Conservation (phyloP, 148 eudicot species). For the Heliamphora exappendiculata region DNA sequence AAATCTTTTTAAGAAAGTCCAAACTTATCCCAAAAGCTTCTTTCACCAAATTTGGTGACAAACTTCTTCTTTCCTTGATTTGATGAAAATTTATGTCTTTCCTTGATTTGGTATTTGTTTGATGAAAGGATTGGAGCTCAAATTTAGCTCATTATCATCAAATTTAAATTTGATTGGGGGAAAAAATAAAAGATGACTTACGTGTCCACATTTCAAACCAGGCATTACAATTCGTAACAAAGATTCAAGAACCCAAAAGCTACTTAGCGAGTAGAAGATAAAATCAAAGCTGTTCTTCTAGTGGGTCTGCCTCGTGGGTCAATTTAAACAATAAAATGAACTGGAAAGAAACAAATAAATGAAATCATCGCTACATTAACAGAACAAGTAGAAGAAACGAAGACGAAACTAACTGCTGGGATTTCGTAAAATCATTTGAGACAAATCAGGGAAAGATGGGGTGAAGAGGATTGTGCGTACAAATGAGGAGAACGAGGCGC, state of each 20-base stretch:
- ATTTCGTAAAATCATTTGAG: background rate
- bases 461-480: slow-evolving; percentile 25
- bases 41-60: too few species aligned
- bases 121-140: too few species aligned
- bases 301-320: slow-evolving; percentile 6
- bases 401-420: background rate
- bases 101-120: too few species aligned
- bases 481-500: slow-evolving; percentile 79
- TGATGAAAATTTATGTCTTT: too few species aligned
- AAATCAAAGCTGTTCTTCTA: background rate
- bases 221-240: background rate
- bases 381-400: background rate
- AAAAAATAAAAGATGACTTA: too few species aligned
- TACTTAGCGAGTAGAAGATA: background rate
- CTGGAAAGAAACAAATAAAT: background rate
- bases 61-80: too few species aligned
- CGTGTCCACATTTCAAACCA: background rate
- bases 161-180: too few species aligned
- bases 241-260: background rate
- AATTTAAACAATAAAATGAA: background rate
- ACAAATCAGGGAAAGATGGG: slow-evolving; percentile 23
- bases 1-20: too few species aligned
- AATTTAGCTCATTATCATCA: too few species aligned
- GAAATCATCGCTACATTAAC: background rate
- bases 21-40: too few species aligned